Evolutionary conservation across 305 asterid genomes (phyloP).

Genomic region (Fraxinus albicans): DNA sequence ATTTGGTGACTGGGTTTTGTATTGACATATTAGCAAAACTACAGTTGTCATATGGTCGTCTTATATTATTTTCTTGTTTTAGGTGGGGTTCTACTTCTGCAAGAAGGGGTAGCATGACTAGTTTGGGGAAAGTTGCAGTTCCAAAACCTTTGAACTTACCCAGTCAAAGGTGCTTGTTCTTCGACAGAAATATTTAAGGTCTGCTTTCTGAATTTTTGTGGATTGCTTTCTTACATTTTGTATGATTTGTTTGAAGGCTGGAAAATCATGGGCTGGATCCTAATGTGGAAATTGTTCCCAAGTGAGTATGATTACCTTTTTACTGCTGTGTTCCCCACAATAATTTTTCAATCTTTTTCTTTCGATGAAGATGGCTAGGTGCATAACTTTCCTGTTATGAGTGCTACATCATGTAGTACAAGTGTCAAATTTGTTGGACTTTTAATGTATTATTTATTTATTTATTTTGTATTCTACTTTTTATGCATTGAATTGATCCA

Average conservation of each 20-base stretch:
- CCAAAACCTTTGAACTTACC: constrained; percentile 98
- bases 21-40: constrained; percentile 3
- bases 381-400: neutral
- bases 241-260: constrained; percentile 59
- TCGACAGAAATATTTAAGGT: constrained; percentile 9
- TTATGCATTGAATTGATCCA: constrained; percentile 27
- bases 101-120: constrained; percentile 94
- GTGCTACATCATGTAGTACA: neutral
- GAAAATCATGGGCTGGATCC: constrained; percentile 98
- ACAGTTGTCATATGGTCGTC: constrained; percentile 8
- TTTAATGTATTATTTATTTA: constrained; percentile 4
- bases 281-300: constrained; percentile 95
- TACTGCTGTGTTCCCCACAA: constrained; percentile 14
- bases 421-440: neutral
- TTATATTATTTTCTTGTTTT: constrained; percentile 21
- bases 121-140: constrained; percentile 90
- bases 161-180: constrained; percentile 71
- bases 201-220: constrained; percentile 16
- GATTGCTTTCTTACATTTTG: constrained; percentile 32
- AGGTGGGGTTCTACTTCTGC: constrained; percentile 69
- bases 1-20: constrained; percentile 3
- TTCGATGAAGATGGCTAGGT: neutral
- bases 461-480: neutral
- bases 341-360: constrained; percentile 3
- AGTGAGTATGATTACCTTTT: constrained; percentile 54